These are phyloP conservation scores for Corniculantispora saksenae DNA, from an alignment of 2,329 filamentous ascomycete species.

Conservation along the genomic window DNA sequence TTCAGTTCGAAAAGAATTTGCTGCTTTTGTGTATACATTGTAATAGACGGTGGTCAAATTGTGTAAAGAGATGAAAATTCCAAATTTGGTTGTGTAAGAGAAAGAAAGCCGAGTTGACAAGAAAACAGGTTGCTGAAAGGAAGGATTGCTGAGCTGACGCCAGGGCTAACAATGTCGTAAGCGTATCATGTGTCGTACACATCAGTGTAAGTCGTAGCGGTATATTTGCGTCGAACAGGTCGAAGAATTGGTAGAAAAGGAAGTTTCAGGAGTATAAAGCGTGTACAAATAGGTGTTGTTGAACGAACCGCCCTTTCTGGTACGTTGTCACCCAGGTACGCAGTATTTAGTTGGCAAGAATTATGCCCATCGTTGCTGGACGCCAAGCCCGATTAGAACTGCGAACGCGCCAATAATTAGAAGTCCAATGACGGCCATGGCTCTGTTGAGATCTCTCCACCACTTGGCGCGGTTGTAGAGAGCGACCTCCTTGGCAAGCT, in stretches of 20 bases:
- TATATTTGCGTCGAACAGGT: not conserved
- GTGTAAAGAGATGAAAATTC: not conserved
- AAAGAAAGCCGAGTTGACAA: not conserved
- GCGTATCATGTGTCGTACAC: conserved; percentile 1
- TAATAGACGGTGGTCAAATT: not conserved
- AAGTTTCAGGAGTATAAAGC: not conserved
- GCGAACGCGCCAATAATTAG: conserved; percentile 54
- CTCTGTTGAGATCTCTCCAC: conserved; percentile 62
- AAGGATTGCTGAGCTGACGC: conserved; percentile 13
- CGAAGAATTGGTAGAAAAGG: not conserved
- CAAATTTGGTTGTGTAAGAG: not conserved
- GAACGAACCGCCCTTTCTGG: not conserved
- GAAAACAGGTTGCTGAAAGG: conserved; percentile 11
- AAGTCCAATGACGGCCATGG: conserved; percentile 58
- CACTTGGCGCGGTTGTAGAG: conserved; percentile 54
- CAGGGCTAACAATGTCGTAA: conserved; percentile 4
- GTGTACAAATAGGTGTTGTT: not conserved
- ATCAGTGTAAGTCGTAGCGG: not conserved
- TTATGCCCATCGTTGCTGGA: conserved; percentile 50
- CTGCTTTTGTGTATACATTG: conserved; percentile 6
- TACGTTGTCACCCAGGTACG: not conserved
- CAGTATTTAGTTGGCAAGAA: not conserved
- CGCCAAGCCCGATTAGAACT: conserved; percentile 53
- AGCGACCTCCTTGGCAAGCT: conserved; percentile 44
- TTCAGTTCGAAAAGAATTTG: not conserved